Evolutionary conservation across 345 rosid genomes (phyloP).

Genomic region (Camelina laxa): DNA sequence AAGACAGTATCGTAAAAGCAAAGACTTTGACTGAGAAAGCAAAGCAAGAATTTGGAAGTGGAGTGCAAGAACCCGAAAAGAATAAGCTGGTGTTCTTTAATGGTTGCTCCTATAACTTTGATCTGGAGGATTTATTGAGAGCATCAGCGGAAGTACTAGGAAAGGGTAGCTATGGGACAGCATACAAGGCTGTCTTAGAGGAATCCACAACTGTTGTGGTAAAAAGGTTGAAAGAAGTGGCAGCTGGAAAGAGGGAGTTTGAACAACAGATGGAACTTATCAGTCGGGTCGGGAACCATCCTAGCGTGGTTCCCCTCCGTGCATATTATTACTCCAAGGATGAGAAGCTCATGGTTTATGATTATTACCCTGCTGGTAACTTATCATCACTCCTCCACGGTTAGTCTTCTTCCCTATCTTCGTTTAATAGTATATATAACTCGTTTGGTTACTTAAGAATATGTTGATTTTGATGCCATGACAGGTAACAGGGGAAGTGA

Average conservation of each 20-base stretch:
- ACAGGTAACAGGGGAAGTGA: slow-evolving; percentile 66
- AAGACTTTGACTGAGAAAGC: slow-evolving; percentile 75
- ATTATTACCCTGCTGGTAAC: slow-evolving; percentile 65
- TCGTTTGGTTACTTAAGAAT: slow-evolving; percentile 2
- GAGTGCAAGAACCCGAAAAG: slow-evolving; percentile 77
- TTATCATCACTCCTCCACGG: slow-evolving; percentile 77
- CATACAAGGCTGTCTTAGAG: slow-evolving; percentile 89
- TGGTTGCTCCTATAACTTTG: slow-evolving; percentile 76
- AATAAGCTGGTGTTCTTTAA: slow-evolving; percentile 87
- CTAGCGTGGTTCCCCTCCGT: slow-evolving; percentile 68
- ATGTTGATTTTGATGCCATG: slow-evolving; percentile 20
- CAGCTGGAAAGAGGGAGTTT: slow-evolving; percentile 77
- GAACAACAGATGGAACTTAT: slow-evolving; percentile 94
- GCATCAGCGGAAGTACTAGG: slow-evolving; percentile 96
- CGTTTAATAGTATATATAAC: background rate
- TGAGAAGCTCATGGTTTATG: slow-evolving; percentile 84
- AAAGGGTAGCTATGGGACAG: slow-evolving; percentile 82
- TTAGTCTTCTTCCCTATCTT: slow-evolving; percentile 43
- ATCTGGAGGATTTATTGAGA: slow-evolving; percentile 83
- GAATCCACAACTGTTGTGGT: slow-evolving; percentile 83
- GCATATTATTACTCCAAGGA: slow-evolving; percentile 94
- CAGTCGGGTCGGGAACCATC: slow-evolving; percentile 69
- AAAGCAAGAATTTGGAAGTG: slow-evolving; percentile 77
- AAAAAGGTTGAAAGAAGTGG: slow-evolving; percentile 83
- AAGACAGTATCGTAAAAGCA: slow-evolving; percentile 50